These are phyloP conservation scores for Halophytophthora polymorphica DNA, from an alignment of 352 stramenopile genomes.

Conservation along the genomic window DNA sequence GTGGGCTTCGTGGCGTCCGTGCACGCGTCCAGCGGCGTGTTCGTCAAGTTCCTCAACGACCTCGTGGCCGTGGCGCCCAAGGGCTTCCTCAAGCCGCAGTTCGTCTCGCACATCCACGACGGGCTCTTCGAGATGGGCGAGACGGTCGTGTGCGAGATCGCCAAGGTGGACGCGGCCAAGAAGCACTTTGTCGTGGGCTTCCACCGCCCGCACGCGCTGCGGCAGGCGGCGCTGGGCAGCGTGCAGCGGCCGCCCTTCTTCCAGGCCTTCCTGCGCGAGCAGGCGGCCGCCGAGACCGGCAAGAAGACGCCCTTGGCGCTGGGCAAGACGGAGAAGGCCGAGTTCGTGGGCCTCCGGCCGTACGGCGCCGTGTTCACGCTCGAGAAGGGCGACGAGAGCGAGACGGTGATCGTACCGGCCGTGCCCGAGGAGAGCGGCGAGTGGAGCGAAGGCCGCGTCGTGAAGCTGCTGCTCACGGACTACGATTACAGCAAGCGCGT, in stretches of 20 bases:
- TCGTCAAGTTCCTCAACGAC: conserved; percentile 88
- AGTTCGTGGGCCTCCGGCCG: conserved; percentile 80
- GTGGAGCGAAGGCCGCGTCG: conserved; percentile 57
- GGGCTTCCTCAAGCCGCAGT: conserved; percentile 73
- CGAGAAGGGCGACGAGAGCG: conserved; percentile 53
- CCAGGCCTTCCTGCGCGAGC: conserved; percentile 54
- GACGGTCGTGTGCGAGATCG: conserved; percentile 77
- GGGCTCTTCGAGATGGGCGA: conserved; percentile 84
- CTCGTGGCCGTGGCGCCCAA: conserved; percentile 79
- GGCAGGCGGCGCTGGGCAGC: conserved; percentile 28
- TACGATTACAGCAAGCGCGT: conserved; percentile 87
- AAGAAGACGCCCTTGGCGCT: conserved; percentile 38
- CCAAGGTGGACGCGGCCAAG: conserved; percentile 72
- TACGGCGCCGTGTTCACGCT: conserved; percentile 86
- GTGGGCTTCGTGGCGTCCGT: conserved; percentile 82
- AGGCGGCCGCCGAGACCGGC: conserved; percentile 8
- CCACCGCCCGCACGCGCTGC: conserved; percentile 33
- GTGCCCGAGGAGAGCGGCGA: conserved; percentile 27
- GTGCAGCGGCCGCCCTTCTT: conserved; percentile 47
- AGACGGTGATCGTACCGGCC: conserved; percentile 67
- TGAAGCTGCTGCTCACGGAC: conserved; percentile 80
- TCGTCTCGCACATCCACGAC: conserved; percentile 63
- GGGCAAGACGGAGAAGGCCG: conserved; percentile 75
- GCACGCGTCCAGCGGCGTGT: conserved; percentile 72
- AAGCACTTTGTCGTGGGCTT: conserved; percentile 83